phyloP scores from a whole-genome alignment of 192 early-diverging fungal species.

The Coemansia sp. region DNA sequence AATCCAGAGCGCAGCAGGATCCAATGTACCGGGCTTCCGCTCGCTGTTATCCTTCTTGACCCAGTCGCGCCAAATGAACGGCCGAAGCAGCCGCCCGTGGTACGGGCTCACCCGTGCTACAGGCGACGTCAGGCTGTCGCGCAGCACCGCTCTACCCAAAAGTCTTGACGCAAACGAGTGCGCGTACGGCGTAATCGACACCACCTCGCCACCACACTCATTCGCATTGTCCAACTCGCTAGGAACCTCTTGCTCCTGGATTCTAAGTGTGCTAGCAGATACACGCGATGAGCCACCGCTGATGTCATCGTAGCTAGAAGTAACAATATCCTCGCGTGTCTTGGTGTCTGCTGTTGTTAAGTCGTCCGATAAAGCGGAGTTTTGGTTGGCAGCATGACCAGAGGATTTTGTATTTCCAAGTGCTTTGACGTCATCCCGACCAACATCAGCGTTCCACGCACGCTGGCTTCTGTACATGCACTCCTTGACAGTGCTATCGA shows the following conservation, averaged over 20 bases:
- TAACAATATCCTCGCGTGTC: no score
- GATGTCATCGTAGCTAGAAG: not conserved
- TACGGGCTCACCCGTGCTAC: conserved; percentile 65
- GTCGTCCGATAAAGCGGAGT: no score
- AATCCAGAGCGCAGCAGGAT: conserved; percentile 24
- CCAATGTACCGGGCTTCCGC: conserved; percentile 51
- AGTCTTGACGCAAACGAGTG: conserved; percentile 78
- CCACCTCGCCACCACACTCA: not conserved
- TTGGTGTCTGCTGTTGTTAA: no score
- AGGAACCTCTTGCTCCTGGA: not conserved
- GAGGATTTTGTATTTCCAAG: not conserved
- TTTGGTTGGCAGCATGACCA: no score
- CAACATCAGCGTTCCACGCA: conserved; percentile 18
- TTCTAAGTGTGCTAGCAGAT: not conserved
- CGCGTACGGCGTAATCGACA: conserved; percentile 58
- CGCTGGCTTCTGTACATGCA: conserved; percentile 23
- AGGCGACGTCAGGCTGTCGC: conserved; percentile 58
- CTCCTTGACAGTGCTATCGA: conserved; percentile 58
- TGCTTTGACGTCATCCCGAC: conserved; percentile 18
- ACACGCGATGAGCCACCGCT: not conserved
- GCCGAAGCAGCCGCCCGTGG: conserved; percentile 70
- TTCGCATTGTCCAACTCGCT: not conserved
- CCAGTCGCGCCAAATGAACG: conserved; percentile 81
- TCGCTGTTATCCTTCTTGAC: conserved; percentile 15
- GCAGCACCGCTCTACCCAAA: conserved; percentile 59